Conservation (phyloP, 148 eudicot species). For the Selenicereus undatus region DNA sequence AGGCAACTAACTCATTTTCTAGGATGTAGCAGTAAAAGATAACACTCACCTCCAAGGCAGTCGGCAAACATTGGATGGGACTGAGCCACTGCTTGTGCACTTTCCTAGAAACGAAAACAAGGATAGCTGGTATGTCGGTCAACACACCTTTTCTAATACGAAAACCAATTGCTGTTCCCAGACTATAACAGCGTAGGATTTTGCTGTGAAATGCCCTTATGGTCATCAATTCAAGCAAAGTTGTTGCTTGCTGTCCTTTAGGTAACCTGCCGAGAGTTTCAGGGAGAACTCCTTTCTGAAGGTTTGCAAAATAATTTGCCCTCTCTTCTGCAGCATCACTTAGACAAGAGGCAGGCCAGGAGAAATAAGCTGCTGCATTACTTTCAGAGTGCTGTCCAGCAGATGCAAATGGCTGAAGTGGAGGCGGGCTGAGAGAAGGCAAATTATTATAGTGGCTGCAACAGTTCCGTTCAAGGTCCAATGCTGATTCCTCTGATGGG, state of each 20-base stretch:
- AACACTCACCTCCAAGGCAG: slow-evolving; percentile 75
- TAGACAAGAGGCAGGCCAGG: slow-evolving; percentile 88
- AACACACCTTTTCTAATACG: slow-evolving; percentile 81
- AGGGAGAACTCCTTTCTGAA: slow-evolving; percentile 87
- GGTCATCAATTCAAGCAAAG: slow-evolving; percentile 94
- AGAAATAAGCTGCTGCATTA: slow-evolving; percentile 86
- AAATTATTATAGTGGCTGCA: slow-evolving; percentile 52
- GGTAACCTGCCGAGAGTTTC: slow-evolving; percentile 73
- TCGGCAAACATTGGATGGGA: slow-evolving; percentile 84
- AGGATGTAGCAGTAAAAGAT: neutral
- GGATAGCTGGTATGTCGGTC: slow-evolving; percentile 90
- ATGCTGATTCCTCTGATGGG: slow-evolving; percentile 86
- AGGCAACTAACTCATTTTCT: too few relatives aligned
- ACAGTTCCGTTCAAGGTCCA: slow-evolving; percentile 72
- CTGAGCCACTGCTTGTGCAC: slow-evolving; percentile 98
- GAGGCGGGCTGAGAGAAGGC: slow-evolving; percentile 74
- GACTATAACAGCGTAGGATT: slow-evolving; percentile 90
- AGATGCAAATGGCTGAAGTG: slow-evolving; percentile 81
- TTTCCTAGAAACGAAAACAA: slow-evolving; percentile 92
- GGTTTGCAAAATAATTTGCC: slow-evolving; percentile 86
- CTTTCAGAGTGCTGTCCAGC: slow-evolving; percentile 88
- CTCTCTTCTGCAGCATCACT: slow-evolving; percentile 95
- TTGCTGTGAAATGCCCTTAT: slow-evolving; percentile 98
- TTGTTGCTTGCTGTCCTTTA: slow-evolving; percentile 83
- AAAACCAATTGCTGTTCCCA: slow-evolving; percentile 96